Conservation (phyloP, 2,329 filamentous ascomycete genomes). For the Plectosphaerella plurivora region DNA sequence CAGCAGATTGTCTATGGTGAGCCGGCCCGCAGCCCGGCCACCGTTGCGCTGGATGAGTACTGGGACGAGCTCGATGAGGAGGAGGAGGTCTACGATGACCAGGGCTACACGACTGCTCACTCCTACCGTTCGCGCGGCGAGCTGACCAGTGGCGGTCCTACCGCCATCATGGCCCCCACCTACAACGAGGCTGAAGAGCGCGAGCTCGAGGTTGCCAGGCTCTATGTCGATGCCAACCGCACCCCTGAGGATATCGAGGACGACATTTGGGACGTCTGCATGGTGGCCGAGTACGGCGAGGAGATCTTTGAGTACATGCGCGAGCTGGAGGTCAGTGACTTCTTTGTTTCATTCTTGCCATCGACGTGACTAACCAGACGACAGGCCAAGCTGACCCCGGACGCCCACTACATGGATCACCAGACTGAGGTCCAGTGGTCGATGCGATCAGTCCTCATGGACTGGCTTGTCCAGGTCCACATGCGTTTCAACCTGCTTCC, state of each 20-base stretch:
- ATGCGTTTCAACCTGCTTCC: constrained; percentile 85
- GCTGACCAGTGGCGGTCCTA: constrained; percentile 46
- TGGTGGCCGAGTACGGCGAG: constrained; percentile 95
- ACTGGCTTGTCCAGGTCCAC: constrained; percentile 97
- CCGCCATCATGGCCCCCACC: constrained; percentile 65
- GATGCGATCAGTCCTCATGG: constrained; percentile 95
- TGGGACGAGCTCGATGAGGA: constrained; percentile 80
- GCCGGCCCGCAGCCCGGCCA: neutral
- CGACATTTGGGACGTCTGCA: constrained; percentile 88
- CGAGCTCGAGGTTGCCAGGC: constrained; percentile 65
- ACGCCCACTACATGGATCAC: constrained; percentile 92
- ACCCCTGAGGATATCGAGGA: constrained; percentile 77
- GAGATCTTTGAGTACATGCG: constrained; percentile 95
- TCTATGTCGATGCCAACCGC: constrained; percentile 61
- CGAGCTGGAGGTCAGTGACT: constrained; percentile 68
- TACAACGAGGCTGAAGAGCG: constrained; percentile 63
- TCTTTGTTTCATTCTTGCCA: constrained; percentile 9
- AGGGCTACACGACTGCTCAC: constrained; percentile 73
- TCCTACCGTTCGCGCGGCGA: constrained; percentile 71
- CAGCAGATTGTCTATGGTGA: neutral
- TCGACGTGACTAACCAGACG: constrained; percentile 17
- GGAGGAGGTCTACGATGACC: constrained; percentile 49
- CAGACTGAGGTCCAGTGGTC: constrained; percentile 99
- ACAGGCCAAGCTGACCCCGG: constrained; percentile 75
- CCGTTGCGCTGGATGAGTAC: constrained; percentile 56